Evolutionary conservation across 2,329 filamentous ascomycete genomes (phyloP).

Genomic region (Trichophyton rubrum): DNA sequence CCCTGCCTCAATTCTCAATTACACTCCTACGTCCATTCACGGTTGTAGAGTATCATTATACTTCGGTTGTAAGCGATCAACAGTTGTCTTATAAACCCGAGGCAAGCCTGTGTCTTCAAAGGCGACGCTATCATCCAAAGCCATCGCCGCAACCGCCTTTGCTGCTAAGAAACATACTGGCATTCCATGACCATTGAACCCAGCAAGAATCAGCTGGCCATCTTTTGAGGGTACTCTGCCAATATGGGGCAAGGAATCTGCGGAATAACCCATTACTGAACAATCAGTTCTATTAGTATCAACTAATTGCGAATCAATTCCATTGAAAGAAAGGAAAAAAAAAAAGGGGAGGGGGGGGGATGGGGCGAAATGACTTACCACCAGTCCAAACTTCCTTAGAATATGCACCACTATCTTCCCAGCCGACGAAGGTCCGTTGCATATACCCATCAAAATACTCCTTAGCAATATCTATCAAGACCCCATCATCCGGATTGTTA

Average conservation of each 20-base stretch:
- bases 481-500: constrained; percentile 34
- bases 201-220: constrained; percentile 44
- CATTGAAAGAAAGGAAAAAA: not conserved
- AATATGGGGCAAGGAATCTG: constrained; percentile 42
- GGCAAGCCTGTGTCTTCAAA: constrained; percentile 23
- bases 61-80: constrained; percentile 15
- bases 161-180: constrained; percentile 50
- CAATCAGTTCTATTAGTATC: constrained; percentile 11
- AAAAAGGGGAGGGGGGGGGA: no score
- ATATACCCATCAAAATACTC: constrained; percentile 30
- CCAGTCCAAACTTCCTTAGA: constrained; percentile 26
- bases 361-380: constrained; percentile 16
- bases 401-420: constrained; percentile 24
- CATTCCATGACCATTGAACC: constrained; percentile 58
- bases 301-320: not conserved
- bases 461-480: constrained; percentile 36
- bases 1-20: not conserved
- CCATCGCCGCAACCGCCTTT: constrained; percentile 45
- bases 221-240: constrained; percentile 35
- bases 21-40: not conserved
- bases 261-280: constrained; percentile 40
- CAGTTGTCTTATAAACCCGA: constrained; percentile 23
- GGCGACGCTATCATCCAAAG: constrained; percentile 21
- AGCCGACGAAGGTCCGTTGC: constrained; percentile 26
- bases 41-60: constrained; percentile 15